phyloP scores from a whole-genome alignment of 2,329 filamentous ascomycete genomes.

The Colletotrichum musicola region DNA sequence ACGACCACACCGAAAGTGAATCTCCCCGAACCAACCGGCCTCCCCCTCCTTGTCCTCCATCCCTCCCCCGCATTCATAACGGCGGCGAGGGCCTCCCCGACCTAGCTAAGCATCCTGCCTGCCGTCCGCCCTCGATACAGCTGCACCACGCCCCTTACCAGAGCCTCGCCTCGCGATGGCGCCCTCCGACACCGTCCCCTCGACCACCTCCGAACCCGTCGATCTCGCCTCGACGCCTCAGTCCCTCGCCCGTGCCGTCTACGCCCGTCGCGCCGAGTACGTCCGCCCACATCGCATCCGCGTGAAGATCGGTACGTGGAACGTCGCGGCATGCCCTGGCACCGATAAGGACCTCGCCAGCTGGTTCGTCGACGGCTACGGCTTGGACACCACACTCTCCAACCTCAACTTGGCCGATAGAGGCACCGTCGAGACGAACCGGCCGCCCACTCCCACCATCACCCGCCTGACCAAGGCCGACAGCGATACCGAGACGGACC shows the following conservation, averaged over 20 bases:
- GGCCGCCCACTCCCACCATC: background rate
- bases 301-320: slow-evolving; percentile 95
- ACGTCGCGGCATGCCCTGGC: slow-evolving; percentile 86
- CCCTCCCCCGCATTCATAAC: background rate
- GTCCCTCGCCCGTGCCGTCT: slow-evolving; percentile 74
- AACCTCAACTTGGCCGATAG: slow-evolving; percentile 62
- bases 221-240: slow-evolving; percentile 62
- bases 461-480: slow-evolving; percentile 42
- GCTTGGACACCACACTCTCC: slow-evolving; percentile 73
- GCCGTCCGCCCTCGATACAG: background rate
- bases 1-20: slow-evolving; percentile 2
- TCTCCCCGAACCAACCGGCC: slow-evolving; percentile 1
- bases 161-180: slow-evolving; percentile 29
- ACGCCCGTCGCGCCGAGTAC: slow-evolving; percentile 83
- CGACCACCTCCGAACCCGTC: slow-evolving; percentile 55
- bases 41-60: background rate
- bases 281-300: slow-evolving; percentile 79
- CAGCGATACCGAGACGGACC: slow-evolving; percentile 48
- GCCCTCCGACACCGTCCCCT: slow-evolving; percentile 38
- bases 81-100: no score
- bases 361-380: slow-evolving; percentile 88
- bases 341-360: slow-evolving; percentile 88
- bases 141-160: background rate
- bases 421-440: slow-evolving; percentile 48
- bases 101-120: background rate